Evolutionary conservation across 208 protist genomes (phyloP), one percentile per base, ranked within the genome.

Genomic region (Entamoeba nuttalli): DNA sequence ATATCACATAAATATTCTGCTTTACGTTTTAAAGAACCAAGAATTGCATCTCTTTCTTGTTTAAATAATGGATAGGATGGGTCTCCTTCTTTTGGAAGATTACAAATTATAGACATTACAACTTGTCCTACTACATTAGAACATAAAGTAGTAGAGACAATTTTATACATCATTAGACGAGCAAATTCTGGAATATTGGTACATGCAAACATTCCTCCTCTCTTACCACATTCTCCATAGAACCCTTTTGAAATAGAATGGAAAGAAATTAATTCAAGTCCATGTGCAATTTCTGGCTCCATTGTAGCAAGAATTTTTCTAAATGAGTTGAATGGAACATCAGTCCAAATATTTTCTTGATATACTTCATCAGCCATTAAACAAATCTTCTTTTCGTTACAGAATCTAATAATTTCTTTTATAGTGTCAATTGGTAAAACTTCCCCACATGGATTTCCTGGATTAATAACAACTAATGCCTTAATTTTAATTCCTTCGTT

Each of bases 311-410:
- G 25, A 41, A 98, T 97, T 96, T 98, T 98, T 93, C 98, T 97
- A 96, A 99, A 98, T 5, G 98, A 98, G 30, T 95, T 21, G 57
- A 98, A 99, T 94, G 96, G 97, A 71, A 19, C 1, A 51, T 96
- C 96, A 1, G 19, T 9, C 97, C 99, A 99, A 50, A 99, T 97
- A 96, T 99, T 99, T 84, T 98, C 98, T 98, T 99, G 99, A 97
- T 99, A 99, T 50, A 99, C 99, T 97, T 99, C 99, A 95, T 99
- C 99, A 50, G 98, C 98, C 51, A 99, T 96, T 35, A 99, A 94
- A 94, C 99, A 96, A 41, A 99, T 51, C 17, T 96, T 62, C 9
- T 98, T 93, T 15, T 96, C 15, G 44, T 96, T n/a, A 96, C 97
- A 98, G 55, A 98, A 98, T 0, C 97, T 94, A 7, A 98, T 95